Evolutionary conservation across 78 protist species (phyloP).

Genomic region (Dictyostelium purpureum): DNA sequence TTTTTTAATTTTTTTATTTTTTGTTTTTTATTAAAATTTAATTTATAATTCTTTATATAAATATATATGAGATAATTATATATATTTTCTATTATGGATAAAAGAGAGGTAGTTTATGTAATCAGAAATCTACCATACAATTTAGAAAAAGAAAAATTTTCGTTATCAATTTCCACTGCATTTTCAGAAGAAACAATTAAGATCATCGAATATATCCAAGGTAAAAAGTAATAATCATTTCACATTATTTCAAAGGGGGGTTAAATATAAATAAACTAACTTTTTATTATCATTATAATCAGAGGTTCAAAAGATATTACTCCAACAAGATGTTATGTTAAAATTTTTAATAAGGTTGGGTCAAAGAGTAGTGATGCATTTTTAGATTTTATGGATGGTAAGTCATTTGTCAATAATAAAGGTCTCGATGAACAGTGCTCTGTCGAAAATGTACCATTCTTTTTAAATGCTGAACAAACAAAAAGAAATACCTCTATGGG

Average conservation of each 20-base stretch:
- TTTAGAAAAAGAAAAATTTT: constrained; percentile 38
- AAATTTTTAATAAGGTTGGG: background rate
- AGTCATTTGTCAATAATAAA: constrained; percentile 46
- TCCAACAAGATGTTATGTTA: constrained; percentile 67
- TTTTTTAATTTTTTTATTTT: background rate
- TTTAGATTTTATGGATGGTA: constrained; percentile 50
- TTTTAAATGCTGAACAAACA: background rate
- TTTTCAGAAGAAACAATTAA: constrained; percentile 20
- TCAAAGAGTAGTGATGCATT: constrained; percentile 33
- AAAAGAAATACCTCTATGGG: background rate
- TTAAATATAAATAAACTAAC: background rate
- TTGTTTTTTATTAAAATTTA: background rate
- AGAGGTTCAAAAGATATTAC: constrained; percentile 3
- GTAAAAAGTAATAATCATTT: background rate
- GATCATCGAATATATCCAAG: constrained; percentile 54
- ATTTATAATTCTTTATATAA: background rate
- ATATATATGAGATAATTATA: background rate
- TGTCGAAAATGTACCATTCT: constrained; percentile 24
- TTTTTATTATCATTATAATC: background rate
- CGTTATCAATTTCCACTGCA: background rate
- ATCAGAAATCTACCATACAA: constrained; percentile 65
- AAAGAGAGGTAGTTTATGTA: constrained; percentile 33
- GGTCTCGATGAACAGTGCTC: constrained; percentile 44
- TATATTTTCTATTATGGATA: background rate
- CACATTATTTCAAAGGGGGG: background rate